Evolutionary conservation across 2,329 filamentous ascomycete species (phyloP), one percentile per base, ranked within the genome.

Genomic region (Phialocephala subalpina): DNA sequence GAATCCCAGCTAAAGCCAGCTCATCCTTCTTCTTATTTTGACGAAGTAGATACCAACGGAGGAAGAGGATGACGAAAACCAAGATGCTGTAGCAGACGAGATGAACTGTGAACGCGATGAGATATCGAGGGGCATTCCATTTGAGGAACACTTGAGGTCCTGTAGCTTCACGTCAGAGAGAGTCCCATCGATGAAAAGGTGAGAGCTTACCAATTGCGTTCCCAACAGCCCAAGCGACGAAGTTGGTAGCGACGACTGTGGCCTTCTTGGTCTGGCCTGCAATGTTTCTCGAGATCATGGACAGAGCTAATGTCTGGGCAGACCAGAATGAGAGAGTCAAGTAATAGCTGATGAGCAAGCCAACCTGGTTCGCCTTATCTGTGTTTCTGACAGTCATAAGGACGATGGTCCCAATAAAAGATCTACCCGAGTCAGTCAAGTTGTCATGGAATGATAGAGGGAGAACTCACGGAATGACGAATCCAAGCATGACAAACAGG

Each of bases 341-440:
- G 56, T 64, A 64, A 45, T 59, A 59, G 18, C 22, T 49, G 29
- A 59, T 38, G 5, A 64, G 35, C 27, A 64, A 49, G 8, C 62
- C 55, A 7, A 64, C 29, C 27, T 58, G 52, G 5, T 27, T 47
- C 7, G 38, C 20, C 22, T 33, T 58, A 14, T 55, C n/a, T 2
- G 29, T 63, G 33, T 52, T 53, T n/a, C 16, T 9, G 7, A 64
- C 62, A 11, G 45, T 64, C 55, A 64, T 64, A 12, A 59, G 25
- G n/a, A 60, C 55, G 9, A 42, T 64, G 8, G 55, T 64, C 8
- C 55, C 62, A 5, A 58, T 40, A 20, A 63, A 63, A 0, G 60
- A 63, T 20, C 60, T 63, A n/a, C 12, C 88, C 79, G 92, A 27
- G 93, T 69, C 92, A 91, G 81, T 27, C 5, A 18, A 22, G 36